These are phyloP conservation scores for Sistotremastrum niveocremeum DNA, from an alignment of 768 basidiomycete species.

Conservation along the genomic window DNA sequence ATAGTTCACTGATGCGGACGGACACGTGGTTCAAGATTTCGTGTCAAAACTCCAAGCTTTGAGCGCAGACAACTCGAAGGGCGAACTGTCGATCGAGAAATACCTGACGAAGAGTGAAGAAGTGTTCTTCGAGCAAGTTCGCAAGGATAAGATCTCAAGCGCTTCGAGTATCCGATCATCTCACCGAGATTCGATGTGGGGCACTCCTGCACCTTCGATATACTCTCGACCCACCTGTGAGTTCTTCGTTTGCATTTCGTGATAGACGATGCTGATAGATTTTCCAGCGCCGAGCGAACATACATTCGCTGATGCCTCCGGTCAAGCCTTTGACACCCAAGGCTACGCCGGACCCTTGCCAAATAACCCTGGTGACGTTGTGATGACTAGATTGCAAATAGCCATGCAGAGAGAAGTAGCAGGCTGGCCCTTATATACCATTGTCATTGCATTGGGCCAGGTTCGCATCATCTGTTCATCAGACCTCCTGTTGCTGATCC, in stretches of 20 bases:
- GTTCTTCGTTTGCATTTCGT: conserved; percentile 15
- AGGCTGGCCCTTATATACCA: conserved; percentile 88
- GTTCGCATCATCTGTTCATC: conserved; percentile 18
- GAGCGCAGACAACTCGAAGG: conserved; percentile 77
- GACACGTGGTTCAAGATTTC: conserved; percentile 82
- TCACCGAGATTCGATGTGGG: conserved; percentile 71
- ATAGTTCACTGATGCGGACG: conserved; percentile 88
- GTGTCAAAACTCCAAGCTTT: conserved; percentile 71
- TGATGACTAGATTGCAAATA: conserved; percentile 78
- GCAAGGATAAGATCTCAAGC: conserved; percentile 75
- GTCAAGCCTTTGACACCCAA: conserved; percentile 31
- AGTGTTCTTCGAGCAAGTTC: conserved; percentile 81
- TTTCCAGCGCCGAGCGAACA: conserved; percentile 35
- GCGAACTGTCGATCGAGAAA: conserved; percentile 85
- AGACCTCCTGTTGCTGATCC: conserved; percentile 5
- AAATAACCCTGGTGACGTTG: conserved; percentile 34
- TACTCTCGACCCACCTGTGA: conserved; percentile 62
- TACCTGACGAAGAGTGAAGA: conserved; percentile 86
- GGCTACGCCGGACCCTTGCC: conserved; percentile 29
- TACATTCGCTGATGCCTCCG: conserved; percentile 29
- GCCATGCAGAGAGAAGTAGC: conserved; percentile 64
- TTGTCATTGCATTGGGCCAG: conserved; percentile 78
- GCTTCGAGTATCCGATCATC: conserved; percentile 72
- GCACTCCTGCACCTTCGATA: conserved; percentile 47
- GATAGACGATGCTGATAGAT: background rate